A percentile compares a stretch with the other conserved stretches of the same genome.
phyloP scores from a whole-genome alignment of 192 early-diverging fungal genomes.

The Coemansia umbellata region DNA sequence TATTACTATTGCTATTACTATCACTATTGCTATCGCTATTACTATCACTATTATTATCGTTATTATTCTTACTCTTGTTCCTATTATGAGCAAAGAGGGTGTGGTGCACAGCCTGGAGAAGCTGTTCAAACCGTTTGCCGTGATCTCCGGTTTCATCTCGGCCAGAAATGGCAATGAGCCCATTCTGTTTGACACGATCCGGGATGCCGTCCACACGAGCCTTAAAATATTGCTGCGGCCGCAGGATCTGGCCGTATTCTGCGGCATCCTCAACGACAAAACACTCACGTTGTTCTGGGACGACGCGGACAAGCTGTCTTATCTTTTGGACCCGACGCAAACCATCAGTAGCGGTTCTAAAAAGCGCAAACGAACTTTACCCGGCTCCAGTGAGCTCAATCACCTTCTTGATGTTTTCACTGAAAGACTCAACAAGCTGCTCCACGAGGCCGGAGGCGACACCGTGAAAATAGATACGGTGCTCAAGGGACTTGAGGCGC shows the following conservation, averaged over 20 bases:
- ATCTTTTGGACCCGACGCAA: neutral
- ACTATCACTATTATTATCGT: too few species aligned
- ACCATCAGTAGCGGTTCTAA: too few species aligned
- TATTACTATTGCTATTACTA: too few species aligned
- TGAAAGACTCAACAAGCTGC: too few species aligned
- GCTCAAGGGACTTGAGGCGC: too few species aligned
- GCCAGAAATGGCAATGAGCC: neutral
- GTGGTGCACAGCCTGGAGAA: neutral
- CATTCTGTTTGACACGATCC: slow-evolving; percentile 4
- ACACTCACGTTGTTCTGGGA: slow-evolving; percentile 14
- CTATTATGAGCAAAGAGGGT: neutral
- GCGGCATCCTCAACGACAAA: slow-evolving; percentile 10
- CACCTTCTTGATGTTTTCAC: too few species aligned
- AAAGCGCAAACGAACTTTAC: too few species aligned
- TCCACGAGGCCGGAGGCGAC: too few species aligned
- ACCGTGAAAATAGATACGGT: too few species aligned
- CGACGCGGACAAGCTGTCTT: neutral
- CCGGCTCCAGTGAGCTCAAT: too few species aligned
- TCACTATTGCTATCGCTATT: too few species aligned
- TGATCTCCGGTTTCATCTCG: slow-evolving; percentile 17
- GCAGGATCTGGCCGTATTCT: slow-evolving; percentile 15
- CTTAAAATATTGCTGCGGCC: neutral
- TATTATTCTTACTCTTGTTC: neutral
- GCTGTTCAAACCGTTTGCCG: slow-evolving; percentile 20
- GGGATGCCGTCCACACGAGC: neutral